A percentile compares a stretch with the other conserved stretches of the same genome.
phyloP scores from a whole-genome alignment of 306 rosid species.

The Hippophae tibetana region DNA sequence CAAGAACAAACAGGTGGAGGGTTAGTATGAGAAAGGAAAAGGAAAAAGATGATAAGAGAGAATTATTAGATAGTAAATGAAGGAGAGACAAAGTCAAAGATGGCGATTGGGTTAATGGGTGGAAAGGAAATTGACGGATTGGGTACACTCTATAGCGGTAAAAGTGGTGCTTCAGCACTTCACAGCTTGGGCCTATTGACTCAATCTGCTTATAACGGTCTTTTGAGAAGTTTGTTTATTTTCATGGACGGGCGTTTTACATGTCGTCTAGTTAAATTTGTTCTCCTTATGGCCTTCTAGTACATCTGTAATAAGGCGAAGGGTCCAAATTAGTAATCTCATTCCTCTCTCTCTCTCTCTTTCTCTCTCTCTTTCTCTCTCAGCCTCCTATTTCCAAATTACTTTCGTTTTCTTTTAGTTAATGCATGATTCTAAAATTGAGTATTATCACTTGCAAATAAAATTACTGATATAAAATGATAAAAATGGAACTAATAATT shows the following conservation, averaged over 20 bases:
- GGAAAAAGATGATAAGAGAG: constrained; percentile 1
- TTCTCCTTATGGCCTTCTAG: too few relatives aligned
- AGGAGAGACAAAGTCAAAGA: neutral
- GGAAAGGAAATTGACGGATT: neutral
- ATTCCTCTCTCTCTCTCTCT: too few relatives aligned
- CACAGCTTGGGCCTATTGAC: constrained; percentile 17
- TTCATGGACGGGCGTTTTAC: neutral
- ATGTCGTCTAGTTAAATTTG: too few relatives aligned
- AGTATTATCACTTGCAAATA: too few relatives aligned
- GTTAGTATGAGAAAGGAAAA: neutral
- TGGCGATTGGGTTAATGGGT: neutral
- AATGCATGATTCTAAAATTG: too few relatives aligned
- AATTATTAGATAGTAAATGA: neutral
- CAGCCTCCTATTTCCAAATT: too few relatives aligned
- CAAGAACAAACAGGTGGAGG: neutral
- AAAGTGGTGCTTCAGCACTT: constrained; percentile 14
- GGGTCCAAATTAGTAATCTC: too few relatives aligned
- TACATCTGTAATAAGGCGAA: too few relatives aligned
- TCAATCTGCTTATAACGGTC: constrained; percentile 24
- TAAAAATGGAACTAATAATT: too few relatives aligned
- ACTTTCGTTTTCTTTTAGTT: too few relatives aligned
- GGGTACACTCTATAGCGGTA: constrained; percentile 17
- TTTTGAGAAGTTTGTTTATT: constrained; percentile 20
- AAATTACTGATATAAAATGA: too few relatives aligned
- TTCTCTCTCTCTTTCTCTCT: too few relatives aligned